Conservation (phyloP, 2,329 filamentous ascomycete species). For the Amphichorda felina region DNA sequence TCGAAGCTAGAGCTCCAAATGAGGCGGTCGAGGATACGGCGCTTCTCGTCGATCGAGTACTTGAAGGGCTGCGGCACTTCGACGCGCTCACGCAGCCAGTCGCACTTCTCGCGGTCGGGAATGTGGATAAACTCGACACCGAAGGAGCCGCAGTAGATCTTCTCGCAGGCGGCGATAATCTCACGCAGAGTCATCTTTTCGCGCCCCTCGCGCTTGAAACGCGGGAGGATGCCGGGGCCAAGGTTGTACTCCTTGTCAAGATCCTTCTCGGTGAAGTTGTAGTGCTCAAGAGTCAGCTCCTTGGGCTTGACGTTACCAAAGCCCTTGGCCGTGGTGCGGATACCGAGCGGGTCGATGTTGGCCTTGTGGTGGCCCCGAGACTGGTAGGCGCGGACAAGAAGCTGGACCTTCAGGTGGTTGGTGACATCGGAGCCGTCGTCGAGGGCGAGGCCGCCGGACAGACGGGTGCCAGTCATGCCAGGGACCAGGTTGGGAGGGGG, state of each 20-base stretch:
- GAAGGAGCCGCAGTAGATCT: slow-evolving; percentile 94
- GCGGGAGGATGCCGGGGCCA: slow-evolving; percentile 87
- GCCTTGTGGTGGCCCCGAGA: slow-evolving; percentile 97
- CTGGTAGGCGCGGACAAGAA: slow-evolving; percentile 94
- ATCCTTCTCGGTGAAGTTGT: slow-evolving; percentile 90
- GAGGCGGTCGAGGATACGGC: slow-evolving; percentile 88
- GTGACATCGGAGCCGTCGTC: slow-evolving; percentile 71
- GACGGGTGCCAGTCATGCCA: slow-evolving; percentile 61
- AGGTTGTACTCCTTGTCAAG: slow-evolving; percentile 85
- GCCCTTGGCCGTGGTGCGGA: slow-evolving; percentile 36
- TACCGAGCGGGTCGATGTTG: slow-evolving; percentile 90
- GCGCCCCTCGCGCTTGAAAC: slow-evolving; percentile 78
- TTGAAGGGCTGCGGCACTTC: slow-evolving; percentile 93
- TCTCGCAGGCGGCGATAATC: slow-evolving; percentile 86
- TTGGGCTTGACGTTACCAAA: slow-evolving; percentile 46
- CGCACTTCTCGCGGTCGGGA: slow-evolving; percentile 91
- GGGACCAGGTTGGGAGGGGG: slow-evolving; percentile 89
- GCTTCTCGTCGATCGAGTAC: slow-evolving; percentile 97
- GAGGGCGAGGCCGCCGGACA: slow-evolving; percentile 57
- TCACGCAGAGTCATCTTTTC: slow-evolving; percentile 96
- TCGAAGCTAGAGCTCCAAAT: slow-evolving; percentile 99
- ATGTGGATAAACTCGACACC: slow-evolving; percentile 99
- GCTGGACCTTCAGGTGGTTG: slow-evolving; percentile 96
- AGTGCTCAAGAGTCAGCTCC: slow-evolving; percentile 86
- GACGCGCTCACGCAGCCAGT: slow-evolving; percentile 92